Conservation (phyloP, 2,329 filamentous ascomycete genomes). For the Trichoderma guizhouense region DNA sequence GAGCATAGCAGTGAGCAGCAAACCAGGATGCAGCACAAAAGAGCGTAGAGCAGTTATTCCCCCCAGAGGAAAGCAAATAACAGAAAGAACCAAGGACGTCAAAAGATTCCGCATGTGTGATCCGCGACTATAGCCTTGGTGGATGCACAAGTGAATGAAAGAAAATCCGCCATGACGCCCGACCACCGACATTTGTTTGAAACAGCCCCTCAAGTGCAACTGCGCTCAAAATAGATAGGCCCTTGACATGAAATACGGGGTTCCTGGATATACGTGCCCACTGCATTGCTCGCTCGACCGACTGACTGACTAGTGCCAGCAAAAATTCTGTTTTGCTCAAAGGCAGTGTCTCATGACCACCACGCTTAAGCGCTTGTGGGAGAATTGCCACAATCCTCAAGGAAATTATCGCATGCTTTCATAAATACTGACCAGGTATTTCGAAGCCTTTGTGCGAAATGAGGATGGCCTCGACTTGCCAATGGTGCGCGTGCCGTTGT, state of each 20-base stretch:
- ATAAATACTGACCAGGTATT: slow-evolving; percentile 53
- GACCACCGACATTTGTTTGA: neutral
- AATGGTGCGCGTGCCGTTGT: slow-evolving; percentile 25
- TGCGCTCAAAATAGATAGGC: neutral
- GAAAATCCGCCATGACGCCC: neutral
- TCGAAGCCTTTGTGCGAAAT: slow-evolving; percentile 44
- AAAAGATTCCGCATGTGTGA: neutral
- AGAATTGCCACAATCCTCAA: slow-evolving; percentile 25
- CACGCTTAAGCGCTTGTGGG: slow-evolving; percentile 9
- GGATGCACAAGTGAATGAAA: neutral
- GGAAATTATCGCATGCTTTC: slow-evolving; percentile 26
- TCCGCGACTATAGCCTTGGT: neutral
- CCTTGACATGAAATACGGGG: neutral
- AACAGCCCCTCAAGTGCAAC: neutral
- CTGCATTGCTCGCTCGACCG: slow-evolving; percentile 49
- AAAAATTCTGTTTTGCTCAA: slow-evolving; percentile 11
- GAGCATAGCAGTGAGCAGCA: slow-evolving; percentile 32
- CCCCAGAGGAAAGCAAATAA: neutral
- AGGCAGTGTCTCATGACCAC: slow-evolving; percentile 1
- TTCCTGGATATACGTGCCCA: slow-evolving; percentile 38
- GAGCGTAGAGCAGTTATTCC: neutral
- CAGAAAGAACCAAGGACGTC: neutral
- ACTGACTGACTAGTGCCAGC: slow-evolving; percentile 20
- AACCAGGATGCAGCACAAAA: neutral
- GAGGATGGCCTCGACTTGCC: slow-evolving; percentile 58